phyloP scores from a whole-genome alignment of 768 basidiomycete genomes.

The Amanita thiersii region DNA sequence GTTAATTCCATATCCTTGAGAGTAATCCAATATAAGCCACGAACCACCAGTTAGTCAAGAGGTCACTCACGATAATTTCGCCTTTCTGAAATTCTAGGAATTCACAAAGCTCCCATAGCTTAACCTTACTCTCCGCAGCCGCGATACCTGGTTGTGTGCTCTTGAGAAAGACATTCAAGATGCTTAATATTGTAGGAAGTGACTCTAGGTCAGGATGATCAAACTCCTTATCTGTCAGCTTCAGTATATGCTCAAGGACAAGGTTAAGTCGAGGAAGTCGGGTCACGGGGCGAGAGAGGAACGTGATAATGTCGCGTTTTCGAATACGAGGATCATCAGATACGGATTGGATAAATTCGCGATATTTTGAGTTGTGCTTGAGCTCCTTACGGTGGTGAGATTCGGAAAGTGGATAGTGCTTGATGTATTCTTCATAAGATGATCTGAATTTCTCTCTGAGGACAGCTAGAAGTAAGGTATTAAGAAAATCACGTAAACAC shows the following conservation, averaged over 20 bases:
- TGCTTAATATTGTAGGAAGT: slow-evolving; percentile 61
- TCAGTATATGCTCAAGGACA: slow-evolving; percentile 60
- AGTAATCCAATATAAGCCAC: slow-evolving; percentile 3
- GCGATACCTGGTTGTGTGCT: slow-evolving; percentile 87
- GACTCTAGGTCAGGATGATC: slow-evolving; percentile 77
- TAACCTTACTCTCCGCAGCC: slow-evolving; percentile 86
- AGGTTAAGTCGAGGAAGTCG: slow-evolving; percentile 79
- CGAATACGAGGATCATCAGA: slow-evolving; percentile 57
- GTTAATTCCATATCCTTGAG: slow-evolving; percentile 76
- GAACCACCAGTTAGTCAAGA: background rate
- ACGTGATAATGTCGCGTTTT: slow-evolving; percentile 73
- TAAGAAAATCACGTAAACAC: slow-evolving; percentile 12
- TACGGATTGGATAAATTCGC: slow-evolving; percentile 54
- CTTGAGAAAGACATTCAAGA: slow-evolving; percentile 69
- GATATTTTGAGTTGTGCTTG: slow-evolving; percentile 59
- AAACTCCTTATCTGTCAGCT: slow-evolving; percentile 51
- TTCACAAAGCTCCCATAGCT: slow-evolving; percentile 77
- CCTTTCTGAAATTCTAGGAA: slow-evolving; percentile 66
- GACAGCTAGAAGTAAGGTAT: slow-evolving; percentile 26
- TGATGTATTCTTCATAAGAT: slow-evolving; percentile 77
- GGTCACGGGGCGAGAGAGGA: slow-evolving; percentile 81
- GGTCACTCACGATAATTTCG: slow-evolving; percentile 63
- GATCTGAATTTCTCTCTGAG: slow-evolving; percentile 44
- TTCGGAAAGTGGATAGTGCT: slow-evolving; percentile 83
- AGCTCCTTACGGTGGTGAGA: slow-evolving; percentile 74